Evolutionary conservation across 345 rosid species (phyloP).

Genomic region (Crucihimalaya himalaica): DNA sequence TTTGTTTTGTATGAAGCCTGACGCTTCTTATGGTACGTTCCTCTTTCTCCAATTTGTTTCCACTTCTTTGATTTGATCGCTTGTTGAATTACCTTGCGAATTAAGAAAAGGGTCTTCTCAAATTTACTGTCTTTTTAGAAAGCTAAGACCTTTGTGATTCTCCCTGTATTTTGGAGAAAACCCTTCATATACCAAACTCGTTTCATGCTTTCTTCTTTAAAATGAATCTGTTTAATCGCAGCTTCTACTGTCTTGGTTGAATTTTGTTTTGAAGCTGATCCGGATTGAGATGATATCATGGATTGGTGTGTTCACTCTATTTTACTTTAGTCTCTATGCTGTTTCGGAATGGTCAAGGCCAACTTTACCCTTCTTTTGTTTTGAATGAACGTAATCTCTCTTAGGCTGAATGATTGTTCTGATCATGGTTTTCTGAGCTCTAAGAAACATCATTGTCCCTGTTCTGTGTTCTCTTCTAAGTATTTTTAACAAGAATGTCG

Average conservation of each 20-base stretch:
- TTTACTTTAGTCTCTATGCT: neutral
- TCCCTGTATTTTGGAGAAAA: neutral
- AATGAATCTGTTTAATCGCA: conserved; percentile 4
- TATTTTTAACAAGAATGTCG: neutral
- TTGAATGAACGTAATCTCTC: neutral
- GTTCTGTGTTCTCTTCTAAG: conserved; percentile 13
- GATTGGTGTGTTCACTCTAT: neutral
- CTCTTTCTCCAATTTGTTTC: neutral
- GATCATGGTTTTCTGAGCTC: neutral
- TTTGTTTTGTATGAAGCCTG: neutral
- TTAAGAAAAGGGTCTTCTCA: conserved; percentile 45
- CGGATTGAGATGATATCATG: neutral
- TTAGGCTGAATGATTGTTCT: neutral
- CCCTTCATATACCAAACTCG: neutral
- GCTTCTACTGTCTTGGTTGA: neutral
- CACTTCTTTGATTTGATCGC: neutral
- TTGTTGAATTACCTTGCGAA: conserved; percentile 33
- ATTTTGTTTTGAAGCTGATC: neutral
- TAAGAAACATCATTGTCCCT: conserved; percentile 9
- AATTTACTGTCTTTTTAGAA: conserved; percentile 12
- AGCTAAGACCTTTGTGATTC: conserved; percentile 22
- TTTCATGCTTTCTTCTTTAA: neutral
- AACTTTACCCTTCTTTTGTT: neutral
- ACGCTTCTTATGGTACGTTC: conserved; percentile 35
- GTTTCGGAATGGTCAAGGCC: neutral